Percentiles rank a stretch among this genome's conserved stretches.
phyloP scores from a whole-genome alignment of 2,329 filamentous ascomycete species.

The Fusarium sp. region DNA sequence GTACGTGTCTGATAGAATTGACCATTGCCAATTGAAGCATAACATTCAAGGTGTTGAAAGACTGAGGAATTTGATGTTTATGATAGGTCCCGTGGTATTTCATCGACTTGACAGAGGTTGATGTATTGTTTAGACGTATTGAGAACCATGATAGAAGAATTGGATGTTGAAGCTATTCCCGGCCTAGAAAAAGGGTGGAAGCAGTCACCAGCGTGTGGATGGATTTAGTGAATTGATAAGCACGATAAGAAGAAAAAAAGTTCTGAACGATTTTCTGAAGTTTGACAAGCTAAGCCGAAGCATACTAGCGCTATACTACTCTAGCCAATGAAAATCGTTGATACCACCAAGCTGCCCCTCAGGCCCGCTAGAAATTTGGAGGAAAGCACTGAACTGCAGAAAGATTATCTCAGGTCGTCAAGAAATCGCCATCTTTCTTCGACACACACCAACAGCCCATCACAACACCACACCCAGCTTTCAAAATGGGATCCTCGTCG shows the following conservation, averaged over 20 bases:
- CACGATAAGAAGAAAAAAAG: constrained; percentile 46
- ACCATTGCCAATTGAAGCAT: neutral
- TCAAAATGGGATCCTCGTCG: constrained; percentile 47
- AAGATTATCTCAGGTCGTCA: constrained; percentile 30
- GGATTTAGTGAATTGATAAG: constrained; percentile 27
- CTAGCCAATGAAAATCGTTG: constrained; percentile 33
- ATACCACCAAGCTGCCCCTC: constrained; percentile 41
- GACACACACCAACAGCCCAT: constrained; percentile 14
- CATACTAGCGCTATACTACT: rapidly evolving
- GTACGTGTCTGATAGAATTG: neutral
- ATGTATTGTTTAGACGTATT: neutral
- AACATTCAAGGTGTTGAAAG: neutral
- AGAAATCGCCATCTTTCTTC: constrained; percentile 39
- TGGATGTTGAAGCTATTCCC: constrained; percentile 28
- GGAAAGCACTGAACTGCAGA: constrained; percentile 35
- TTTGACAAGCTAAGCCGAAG: neutral
- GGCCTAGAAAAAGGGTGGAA: neutral
- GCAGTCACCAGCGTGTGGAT: neutral
- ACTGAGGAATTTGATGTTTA: neutral
- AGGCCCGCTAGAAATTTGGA: constrained; percentile 43
- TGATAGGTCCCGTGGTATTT: neutral
- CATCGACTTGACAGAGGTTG: neutral
- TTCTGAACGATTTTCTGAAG: constrained; percentile 39
- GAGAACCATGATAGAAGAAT: neutral
- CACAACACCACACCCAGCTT: constrained; percentile 52